Evolutionary conservation across 2,329 filamentous ascomycete species (phyloP), one percentile per base, ranked within the genome.

Genomic region (Fusarium sp.): DNA sequence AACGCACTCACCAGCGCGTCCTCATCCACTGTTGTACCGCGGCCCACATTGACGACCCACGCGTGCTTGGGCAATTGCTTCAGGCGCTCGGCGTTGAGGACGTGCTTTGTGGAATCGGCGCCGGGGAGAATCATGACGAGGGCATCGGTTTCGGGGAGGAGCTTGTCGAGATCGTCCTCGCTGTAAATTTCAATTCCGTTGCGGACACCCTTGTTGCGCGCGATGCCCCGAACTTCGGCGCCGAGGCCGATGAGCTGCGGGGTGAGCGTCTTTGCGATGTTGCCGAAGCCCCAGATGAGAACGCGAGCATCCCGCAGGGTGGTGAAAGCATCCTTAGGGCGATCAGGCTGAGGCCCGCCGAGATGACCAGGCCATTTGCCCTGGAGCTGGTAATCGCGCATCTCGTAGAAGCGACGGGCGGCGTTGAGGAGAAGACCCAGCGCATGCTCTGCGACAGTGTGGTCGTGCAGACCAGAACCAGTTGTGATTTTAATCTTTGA

Each of bases 61-160:
- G 84, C 84, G 75, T 90, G 87, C 66, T 82, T 83, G 37, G 87
- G 87, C 63, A 90, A 77, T 45, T 83, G 73, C 66, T 77, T 79
- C 44, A 90, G 74, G 9, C 86, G 76, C 75, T 87, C 84, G 28
- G 80, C 81, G 68, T 85, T 86, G 61, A 90, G 80, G 2, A 80
- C 86, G 70, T 89, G 78, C 35, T 78, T 79, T 26, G 87, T 90
- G n/a, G 81, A 79, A 10, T 84, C 84, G 35, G 83, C 83, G 0
- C 87, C 87, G 0, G 87, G 87, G 9, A 90, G 80, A 65, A 90
- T 90, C 88, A 90, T 89, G 70, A 90, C 87, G n/a, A 90, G 80
- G 0, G 87, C 88, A 71, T 90, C 88, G 0, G 87, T 89, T 74
- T 83, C 72, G 32, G 83, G 79, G 35, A 90, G 80, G 32, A 89